A percentile compares a stretch with the other conserved stretches of the same genome.
These are phyloP conservation scores for Termitomyces bulborhizus DNA, from an alignment of 768 basidiomycete species.

Conservation along the genomic window DNA sequence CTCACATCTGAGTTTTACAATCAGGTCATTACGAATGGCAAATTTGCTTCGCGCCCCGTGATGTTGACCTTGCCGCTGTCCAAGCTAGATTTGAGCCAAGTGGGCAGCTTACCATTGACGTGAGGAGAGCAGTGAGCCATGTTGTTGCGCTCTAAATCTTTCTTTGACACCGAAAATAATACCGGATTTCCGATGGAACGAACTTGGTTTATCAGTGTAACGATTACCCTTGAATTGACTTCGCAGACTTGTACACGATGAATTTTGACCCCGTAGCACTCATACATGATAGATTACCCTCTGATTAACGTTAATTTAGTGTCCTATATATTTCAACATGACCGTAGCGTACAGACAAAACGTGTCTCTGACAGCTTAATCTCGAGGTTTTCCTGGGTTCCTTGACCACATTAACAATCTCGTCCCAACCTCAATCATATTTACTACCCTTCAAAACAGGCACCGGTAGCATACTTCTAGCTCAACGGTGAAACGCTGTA, in stretches of 20 bases:
- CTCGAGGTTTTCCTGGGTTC: neutral
- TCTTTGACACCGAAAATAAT: neutral
- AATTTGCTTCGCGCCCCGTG: slow-evolving; percentile 45
- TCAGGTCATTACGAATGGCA: slow-evolving; percentile 61
- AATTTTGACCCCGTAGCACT: neutral
- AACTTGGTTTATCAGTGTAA: neutral
- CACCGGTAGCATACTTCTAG: neutral
- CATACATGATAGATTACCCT: neutral
- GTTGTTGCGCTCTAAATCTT: neutral
- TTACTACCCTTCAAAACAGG: neutral
- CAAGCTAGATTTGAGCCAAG: slow-evolving; percentile 42
- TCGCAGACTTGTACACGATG: neutral
- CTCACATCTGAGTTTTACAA: neutral
- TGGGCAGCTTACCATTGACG: slow-evolving; percentile 42
- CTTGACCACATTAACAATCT: neutral
- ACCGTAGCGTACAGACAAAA: neutral
- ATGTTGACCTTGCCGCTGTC: slow-evolving; percentile 48
- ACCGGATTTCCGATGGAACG: neutral
- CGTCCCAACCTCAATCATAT: neutral
- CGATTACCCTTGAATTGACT: neutral
- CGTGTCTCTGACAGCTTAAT: neutral
- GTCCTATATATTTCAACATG: neutral
- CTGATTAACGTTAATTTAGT: slow-evolving; percentile 1
- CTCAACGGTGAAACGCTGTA: neutral
- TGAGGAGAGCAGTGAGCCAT: slow-evolving; percentile 21